Percentiles rank a stretch among this genome's conserved stretches.
Conservation (phyloP, 2,329 filamentous ascomycete genomes). For the Colletotrichum spinosum region DNA sequence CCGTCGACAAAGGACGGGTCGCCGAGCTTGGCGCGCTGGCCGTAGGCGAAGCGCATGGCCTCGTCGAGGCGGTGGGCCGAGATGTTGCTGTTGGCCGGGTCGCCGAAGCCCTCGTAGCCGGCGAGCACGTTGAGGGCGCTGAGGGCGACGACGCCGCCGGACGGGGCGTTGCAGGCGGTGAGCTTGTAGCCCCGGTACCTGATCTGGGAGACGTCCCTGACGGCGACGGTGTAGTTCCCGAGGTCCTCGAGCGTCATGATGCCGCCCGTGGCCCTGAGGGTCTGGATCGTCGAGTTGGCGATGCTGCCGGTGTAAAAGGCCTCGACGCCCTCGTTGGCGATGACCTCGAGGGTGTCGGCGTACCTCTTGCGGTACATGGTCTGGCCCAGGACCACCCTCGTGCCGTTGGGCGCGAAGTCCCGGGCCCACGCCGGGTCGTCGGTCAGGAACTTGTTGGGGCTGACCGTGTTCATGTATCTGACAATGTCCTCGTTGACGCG, state of each 20-base stretch:
- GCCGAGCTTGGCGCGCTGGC: constrained; percentile 77
- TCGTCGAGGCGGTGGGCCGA: constrained; percentile 86
- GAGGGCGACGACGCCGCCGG: constrained; percentile 78
- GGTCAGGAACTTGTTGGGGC: constrained; percentile 70
- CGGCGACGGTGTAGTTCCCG: constrained; percentile 75
- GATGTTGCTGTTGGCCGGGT: constrained; percentile 63
- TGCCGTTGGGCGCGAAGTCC: constrained; percentile 85
- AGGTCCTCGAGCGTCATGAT: constrained; percentile 83
- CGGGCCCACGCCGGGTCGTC: constrained; percentile 81
- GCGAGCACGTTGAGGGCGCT: constrained; percentile 80
- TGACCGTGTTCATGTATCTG: constrained; percentile 70
- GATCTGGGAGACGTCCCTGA: constrained; percentile 70
- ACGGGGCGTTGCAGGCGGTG: constrained; percentile 75
- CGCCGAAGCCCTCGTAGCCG: constrained; percentile 75
- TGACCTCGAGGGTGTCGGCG: constrained; percentile 77
- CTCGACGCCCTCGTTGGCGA: constrained; percentile 73
- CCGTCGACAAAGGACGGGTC: constrained; percentile 78
- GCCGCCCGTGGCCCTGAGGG: constrained; percentile 72
- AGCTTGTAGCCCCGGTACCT: constrained; percentile 78
- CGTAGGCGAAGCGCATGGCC: constrained; percentile 85
- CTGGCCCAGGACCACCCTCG: constrained; percentile 73
- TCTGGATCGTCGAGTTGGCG: constrained; percentile 75
- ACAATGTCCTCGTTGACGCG: constrained; percentile 77
- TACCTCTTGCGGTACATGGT: constrained; percentile 80
- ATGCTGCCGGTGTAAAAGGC: constrained; percentile 78